Evolutionary conservation across 176 grass and related monocot species (phyloP).

Genomic region (Urochloa ruziziensis): DNA sequence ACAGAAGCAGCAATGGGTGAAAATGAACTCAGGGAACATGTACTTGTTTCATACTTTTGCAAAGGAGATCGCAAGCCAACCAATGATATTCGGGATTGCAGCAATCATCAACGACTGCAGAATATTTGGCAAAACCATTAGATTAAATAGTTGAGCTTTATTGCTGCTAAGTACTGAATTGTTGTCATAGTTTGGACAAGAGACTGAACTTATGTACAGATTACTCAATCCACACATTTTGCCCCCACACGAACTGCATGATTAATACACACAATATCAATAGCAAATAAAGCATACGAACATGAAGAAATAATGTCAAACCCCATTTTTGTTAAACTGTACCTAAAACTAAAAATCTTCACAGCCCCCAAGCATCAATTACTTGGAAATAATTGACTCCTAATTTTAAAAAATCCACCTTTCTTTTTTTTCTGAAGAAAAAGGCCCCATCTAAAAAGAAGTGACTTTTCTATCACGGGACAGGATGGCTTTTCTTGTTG

Average conservation of each 20-base stretch:
- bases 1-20: not conserved
- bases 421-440: not conserved
- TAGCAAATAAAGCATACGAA: not conserved
- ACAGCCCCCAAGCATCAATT: not conserved
- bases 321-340: too few species aligned
- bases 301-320: not conserved
- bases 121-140: slow-evolving; percentile 6
- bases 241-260: not conserved
- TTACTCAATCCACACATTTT: not conserved
- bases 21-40: not conserved
- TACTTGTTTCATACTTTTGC: slow-evolving; percentile 59
- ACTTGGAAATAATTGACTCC: not conserved
- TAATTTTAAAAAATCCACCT: not conserved
- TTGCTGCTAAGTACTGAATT: not conserved
- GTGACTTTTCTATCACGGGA: not conserved
- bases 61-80: slow-evolving; percentile 94
- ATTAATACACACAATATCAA: not conserved
- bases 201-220: not conserved
- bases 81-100: slow-evolving; percentile 88
- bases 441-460: not conserved
- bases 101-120: slow-evolving; percentile 94
- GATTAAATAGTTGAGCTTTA: not conserved
- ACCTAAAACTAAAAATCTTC: not conserved
- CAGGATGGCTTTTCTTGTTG: not conserved
- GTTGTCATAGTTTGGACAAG: not conserved